Evolutionary conservation across 768 basidiomycete genomes (phyloP).

Genomic region (Russula emetica): DNA sequence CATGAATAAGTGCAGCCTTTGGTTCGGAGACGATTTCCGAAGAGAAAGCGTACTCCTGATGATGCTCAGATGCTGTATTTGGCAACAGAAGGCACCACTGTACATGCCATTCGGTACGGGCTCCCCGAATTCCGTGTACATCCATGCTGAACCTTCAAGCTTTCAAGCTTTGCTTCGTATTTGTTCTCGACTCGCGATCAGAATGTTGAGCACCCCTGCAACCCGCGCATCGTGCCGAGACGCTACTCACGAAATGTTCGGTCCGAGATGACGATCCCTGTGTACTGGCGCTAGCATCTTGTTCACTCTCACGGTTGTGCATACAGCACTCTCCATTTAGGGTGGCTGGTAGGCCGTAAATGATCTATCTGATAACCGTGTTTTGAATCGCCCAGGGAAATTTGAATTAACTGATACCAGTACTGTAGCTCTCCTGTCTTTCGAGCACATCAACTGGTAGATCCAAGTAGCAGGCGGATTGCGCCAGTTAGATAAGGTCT

Average conservation of each 20-base stretch:
- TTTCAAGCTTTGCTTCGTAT: not conserved
- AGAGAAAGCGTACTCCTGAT: not conserved
- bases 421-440: not conserved
- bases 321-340: not conserved
- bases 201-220: not conserved
- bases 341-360: not conserved
- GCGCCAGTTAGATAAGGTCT: no score
- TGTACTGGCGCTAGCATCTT: not conserved
- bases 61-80: not conserved
- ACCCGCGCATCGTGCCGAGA: no score
- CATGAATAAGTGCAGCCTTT: not conserved
- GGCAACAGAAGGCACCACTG: no score
- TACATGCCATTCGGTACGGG: not conserved
- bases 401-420: not conserved
- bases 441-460: not conserved
- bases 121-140: not conserved
- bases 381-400: not conserved
- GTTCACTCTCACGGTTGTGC: not conserved
- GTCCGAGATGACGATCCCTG: not conserved
- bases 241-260: conserved; percentile 2
- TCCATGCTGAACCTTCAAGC: not conserved
- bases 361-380: not conserved
- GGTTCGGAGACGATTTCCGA: not conserved
- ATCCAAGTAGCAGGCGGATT: not conserved
- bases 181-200: not conserved